A percentile compares a stretch with the other conserved stretches of the same genome.
Evolutionary conservation across 2,329 filamentous ascomycete genomes (phyloP).

Genomic region (Cordyceps cateniannulata): DNA sequence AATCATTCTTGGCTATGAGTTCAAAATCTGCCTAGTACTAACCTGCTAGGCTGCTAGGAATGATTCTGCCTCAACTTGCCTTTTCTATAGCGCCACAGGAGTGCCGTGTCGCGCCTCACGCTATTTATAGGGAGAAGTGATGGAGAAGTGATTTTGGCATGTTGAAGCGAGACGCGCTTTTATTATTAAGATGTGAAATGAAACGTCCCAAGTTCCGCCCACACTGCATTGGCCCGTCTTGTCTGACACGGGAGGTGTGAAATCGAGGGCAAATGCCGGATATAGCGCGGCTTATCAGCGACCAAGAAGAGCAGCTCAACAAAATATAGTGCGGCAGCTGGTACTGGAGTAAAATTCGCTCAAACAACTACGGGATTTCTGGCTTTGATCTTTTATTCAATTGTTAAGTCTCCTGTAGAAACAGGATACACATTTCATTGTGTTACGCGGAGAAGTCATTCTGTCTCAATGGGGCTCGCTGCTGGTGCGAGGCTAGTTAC

Average conservation of each 20-base stretch:
- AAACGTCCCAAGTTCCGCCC: not conserved
- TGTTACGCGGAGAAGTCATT: not conserved
- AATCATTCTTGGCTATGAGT: too few species aligned
- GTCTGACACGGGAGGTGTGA: not conserved
- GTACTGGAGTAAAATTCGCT: not conserved
- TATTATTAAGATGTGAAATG: not conserved
- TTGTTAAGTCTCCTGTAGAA: not conserved
- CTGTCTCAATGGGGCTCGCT: not conserved
- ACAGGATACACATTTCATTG: not conserved
- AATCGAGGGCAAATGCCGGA: not conserved
- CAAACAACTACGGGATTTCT: not conserved
- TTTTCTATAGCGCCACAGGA: not conserved
- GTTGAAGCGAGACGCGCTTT: not conserved
- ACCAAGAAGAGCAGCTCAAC: not conserved
- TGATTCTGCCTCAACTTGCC: too few species aligned
- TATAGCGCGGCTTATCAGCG: constrained; percentile 2
- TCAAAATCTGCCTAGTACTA: too few species aligned
- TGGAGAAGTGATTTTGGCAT: not conserved
- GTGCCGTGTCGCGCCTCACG: not conserved
- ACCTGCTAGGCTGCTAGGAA: too few species aligned
- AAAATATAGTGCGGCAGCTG: not conserved
- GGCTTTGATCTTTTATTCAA: not conserved
- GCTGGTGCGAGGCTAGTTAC: not conserved
- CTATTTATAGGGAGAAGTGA: not conserved
- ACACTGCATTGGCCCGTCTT: not conserved